Evolutionary conservation across 805 yeast genomes (phyloP), one percentile per base, ranked within the genome.

Genomic region (Candida sphagnicola): DNA sequence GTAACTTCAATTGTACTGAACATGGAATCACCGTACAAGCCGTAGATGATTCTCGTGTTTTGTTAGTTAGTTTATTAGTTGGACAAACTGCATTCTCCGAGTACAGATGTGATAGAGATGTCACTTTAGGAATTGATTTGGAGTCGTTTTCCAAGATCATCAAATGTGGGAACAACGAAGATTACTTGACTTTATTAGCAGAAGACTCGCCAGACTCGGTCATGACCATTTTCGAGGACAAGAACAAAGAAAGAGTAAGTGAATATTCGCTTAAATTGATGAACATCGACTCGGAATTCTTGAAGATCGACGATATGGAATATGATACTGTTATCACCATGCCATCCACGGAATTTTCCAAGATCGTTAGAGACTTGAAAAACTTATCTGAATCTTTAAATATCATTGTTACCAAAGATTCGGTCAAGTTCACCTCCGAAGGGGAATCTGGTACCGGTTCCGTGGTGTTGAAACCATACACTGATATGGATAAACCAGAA

Each of bases 1-100:
- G 97, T 72, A 93, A 93, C 75, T 87, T 93, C 74, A 93, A 89
- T 71, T 93, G 97, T 70, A 80, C 95, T n/a, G 93, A 86, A 62
- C 77, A 80, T 46, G 99, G 99, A 50, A 83, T 93, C 55, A 84
- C 95, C 8, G 91, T 95, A 16, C 98, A 93, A 72, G 98, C 99
- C 18, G 93, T 93, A 50, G 99, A 93, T 66, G 95, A 89, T 60
- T 89, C 99, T 18, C 87, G 97, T 74, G 96, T 93, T 42, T 77
- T 90, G 47, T 75, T 93, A 48, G 96, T 91, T 29, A 85, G 95
- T 15, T 72, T 93, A 46, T 78, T 86, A 51, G 83, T 93, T 49
- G 95, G 95, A 42, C 79, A 82, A 46, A 90, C 85, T 44, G 90
- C 95, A 10, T 93, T 93, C 70, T 74, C 79, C 44, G 91, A 85